Evolutionary conservation across 2,329 filamentous ascomycete genomes (phyloP).

Genomic region (Alternaria novae-zelandiae): DNA sequence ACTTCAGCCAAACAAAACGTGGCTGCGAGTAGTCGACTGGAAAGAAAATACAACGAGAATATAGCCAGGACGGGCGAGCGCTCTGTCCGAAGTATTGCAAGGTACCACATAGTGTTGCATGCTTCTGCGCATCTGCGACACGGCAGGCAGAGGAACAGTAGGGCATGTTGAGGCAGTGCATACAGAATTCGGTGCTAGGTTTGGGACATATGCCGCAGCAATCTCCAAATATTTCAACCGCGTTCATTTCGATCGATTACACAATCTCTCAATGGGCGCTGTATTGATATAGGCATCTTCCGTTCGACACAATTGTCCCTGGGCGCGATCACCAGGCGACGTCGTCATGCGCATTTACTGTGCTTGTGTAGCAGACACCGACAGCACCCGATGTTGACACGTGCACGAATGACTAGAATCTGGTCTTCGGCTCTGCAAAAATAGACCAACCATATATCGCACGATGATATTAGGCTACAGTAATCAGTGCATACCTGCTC

Average conservation of each 20-base stretch:
- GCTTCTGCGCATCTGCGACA: background rate
- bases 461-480: background rate
- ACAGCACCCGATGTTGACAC: background rate
- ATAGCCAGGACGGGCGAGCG: background rate
- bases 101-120: background rate
- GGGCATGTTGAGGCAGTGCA: background rate
- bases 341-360: background rate
- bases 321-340: background rate
- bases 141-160: background rate
- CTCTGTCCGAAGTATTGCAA: background rate
- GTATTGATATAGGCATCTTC: background rate
- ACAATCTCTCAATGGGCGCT: background rate
- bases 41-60: background rate
- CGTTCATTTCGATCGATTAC: background rate
- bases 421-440: background rate
- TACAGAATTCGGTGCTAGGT: background rate
- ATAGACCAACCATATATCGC: background rate
- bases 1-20: background rate
- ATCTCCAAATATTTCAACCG: background rate
- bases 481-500: background rate
- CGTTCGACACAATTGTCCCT: background rate
- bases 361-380: background rate
- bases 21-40: background rate
- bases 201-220: background rate
- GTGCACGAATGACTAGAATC: background rate